phyloP scores from a whole-genome alignment of 1,284 basidiomycete species.

The Pholiota adiposa region DNA sequence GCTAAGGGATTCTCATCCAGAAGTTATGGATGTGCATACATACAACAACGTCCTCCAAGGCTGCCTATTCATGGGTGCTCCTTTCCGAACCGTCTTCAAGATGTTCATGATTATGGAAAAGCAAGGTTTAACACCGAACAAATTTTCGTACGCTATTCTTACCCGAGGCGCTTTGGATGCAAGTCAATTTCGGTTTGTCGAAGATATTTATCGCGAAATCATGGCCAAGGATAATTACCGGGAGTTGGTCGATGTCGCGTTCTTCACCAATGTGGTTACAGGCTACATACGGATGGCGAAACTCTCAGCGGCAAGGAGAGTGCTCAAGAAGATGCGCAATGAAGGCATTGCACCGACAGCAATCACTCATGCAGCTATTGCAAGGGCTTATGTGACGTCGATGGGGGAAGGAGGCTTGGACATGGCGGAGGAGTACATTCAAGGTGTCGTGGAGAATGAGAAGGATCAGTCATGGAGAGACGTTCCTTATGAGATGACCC shows the following conservation, averaged over 20 bases:
- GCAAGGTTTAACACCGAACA: conserved; percentile 50
- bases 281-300: conserved; percentile 69
- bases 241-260: conserved; percentile 57
- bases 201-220: conserved; percentile 73
- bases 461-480: conserved; percentile 43
- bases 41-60: conserved; percentile 88
- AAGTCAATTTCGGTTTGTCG: conserved; percentile 68
- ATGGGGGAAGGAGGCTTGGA: conserved; percentile 52
- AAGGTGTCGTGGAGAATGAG: conserved; percentile 43
- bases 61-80: conserved; percentile 81
- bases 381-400: conserved; percentile 57
- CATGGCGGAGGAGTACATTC: conserved; percentile 68
- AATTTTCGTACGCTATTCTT: conserved; percentile 74
- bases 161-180: conserved; percentile 82
- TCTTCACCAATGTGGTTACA: conserved; percentile 86
- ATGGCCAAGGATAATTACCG: conserved; percentile 43
- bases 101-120: conserved; percentile 64
- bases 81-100: conserved; percentile 67
- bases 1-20: conserved; percentile 47
- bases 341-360: conserved; percentile 74
- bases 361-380: conserved; percentile 74
- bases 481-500: conserved; percentile 36
- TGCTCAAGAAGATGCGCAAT: conserved; percentile 77
- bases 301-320: conserved; percentile 62
- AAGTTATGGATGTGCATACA: conserved; percentile 56